Base-by-base conservation (phyloP, 805 yeast species). In the Yamadazyma sp. region DNA sequence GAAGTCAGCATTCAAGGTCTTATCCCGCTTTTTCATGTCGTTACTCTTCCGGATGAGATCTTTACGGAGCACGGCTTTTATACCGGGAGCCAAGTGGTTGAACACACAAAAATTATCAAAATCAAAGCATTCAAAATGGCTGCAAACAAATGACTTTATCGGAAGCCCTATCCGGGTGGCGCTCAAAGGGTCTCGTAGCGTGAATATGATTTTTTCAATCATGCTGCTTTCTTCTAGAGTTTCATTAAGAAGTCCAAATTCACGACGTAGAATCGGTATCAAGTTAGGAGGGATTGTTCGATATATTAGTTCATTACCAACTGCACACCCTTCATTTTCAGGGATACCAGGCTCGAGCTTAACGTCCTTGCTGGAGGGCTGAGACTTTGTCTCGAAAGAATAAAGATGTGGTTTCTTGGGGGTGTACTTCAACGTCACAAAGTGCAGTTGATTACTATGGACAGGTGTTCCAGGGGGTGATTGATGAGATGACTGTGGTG, bases 61-160 rank as follows among this genome's bases (percentile, higher is more conserved):
- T 32, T 54, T 59, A 28, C 51, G 53, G 2, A 60, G 44, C 2
- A 47, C 37, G 9, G 34, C 37, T 29, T 47, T 45, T 6, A 57
- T 49, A 1, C 64, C 64, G 3, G 44, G 46, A 10, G 66, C 58
- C 4, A 69, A 54, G 19, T 54, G 60, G 43, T 67, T 61, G 43
- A 66, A 66, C 12, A 55, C 37, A 45, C 73, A 69, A 37, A 69
- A 69, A 26, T 50, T 64, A 9, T 66, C 65, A 35, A 59, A 64
- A 40, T 69, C 74, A 49, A 69, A 69, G 47, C 73, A 68, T 50
- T 66, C 73, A 44, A 68, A 67, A 44, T 69, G 74, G 20, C 46
- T 46, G 44, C 74, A 69, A 1, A 42, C 38, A 6, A 47, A 42
- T 5, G 72, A 58, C 47, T 67, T 69, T 7, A 69, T 63, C 2